A percentile compares a stretch with the other conserved stretches of the same genome.
phyloP scores from a whole-genome alignment of 805 yeast species.

The Candida ficus region DNA sequence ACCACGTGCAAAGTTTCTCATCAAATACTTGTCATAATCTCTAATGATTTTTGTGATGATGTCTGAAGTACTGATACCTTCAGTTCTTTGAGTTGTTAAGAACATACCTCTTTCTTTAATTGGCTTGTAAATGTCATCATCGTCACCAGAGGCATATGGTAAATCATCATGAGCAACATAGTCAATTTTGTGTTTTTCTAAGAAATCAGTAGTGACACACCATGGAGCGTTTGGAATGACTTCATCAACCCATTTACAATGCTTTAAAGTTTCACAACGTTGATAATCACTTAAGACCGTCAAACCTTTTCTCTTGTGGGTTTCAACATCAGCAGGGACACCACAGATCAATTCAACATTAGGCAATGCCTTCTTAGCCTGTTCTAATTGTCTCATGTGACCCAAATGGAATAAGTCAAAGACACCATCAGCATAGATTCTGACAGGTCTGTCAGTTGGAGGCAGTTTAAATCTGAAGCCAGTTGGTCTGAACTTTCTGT shows the following conservation, averaged over 20 bases:
- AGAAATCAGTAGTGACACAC: conserved; percentile 82
- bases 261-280: conserved; percentile 84
- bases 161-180: conserved; percentile 97
- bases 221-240: conserved; percentile 94
- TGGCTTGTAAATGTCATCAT: conserved; percentile 90
- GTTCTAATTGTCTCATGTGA: conserved; percentile 96
- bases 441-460: conserved; percentile 76
- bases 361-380: conserved; percentile 87
- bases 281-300: conserved; percentile 88
- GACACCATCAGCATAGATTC: conserved; percentile 98
- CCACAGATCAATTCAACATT: conserved; percentile 87
- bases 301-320: conserved; percentile 88
- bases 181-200: conserved; percentile 77
- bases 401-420: conserved; percentile 96
- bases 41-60: conserved; percentile 92
- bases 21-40: conserved; percentile 92
- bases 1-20: conserved; percentile 97
- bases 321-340: conserved; percentile 82
- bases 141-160: conserved; percentile 86
- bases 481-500: conserved; percentile 70
- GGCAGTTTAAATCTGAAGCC: conserved; percentile 81
- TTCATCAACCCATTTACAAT: conserved; percentile 97
- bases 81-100: conserved; percentile 92
- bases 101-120: conserved; percentile 89
- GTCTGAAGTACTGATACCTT: conserved; percentile 93